Conservation (phyloP, 441 rosid species). For the Lepidium campestre region DNA sequence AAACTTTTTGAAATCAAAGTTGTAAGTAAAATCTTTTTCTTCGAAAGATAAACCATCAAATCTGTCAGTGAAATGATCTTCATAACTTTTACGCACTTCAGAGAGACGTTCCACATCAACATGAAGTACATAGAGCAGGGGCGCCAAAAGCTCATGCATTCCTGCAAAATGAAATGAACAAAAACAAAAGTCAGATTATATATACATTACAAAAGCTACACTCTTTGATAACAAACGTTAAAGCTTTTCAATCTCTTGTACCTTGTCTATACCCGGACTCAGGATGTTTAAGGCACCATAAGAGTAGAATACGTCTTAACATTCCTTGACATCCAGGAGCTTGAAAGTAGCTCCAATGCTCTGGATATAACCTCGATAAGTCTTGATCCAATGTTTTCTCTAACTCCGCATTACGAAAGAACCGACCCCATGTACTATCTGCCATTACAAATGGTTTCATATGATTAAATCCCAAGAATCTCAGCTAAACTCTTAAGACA, state of each 20-base stretch:
- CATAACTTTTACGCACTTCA: slow-evolving; percentile 75
- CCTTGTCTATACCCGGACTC: slow-evolving; percentile 90
- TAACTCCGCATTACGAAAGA: slow-evolving; percentile 84
- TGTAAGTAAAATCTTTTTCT: slow-evolving; percentile 66
- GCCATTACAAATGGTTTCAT: slow-evolving; percentile 14
- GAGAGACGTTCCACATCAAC: slow-evolving; percentile 76
- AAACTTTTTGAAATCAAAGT: slow-evolving; percentile 69
- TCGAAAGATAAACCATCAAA: slow-evolving; percentile 73
- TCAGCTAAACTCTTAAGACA: not conserved
- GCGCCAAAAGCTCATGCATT: slow-evolving; percentile 98
- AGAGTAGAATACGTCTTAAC: slow-evolving; percentile 71
- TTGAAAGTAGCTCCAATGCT: slow-evolving; percentile 88
- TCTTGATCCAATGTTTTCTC: slow-evolving; percentile 93
- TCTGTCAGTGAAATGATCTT: slow-evolving; percentile 82
- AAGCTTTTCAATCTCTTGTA: not conserved
- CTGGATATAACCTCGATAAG: slow-evolving; percentile 84
- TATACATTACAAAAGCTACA: not conserved
- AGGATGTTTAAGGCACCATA: slow-evolving; percentile 93
- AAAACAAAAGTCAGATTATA: not conserved
- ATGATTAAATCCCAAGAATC: not conserved
- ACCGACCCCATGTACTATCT: slow-evolving; percentile 96
- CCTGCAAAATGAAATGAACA: slow-evolving; percentile 36
- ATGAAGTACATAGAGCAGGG: slow-evolving; percentile 83
- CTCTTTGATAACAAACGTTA: not conserved
- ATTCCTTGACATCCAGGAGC: slow-evolving; percentile 93